A percentile compares a stretch with the other conserved stretches of the same genome.
Conservation (phyloP, 2,329 filamentous ascomycete species). For the Paraphoma sp. region DNA sequence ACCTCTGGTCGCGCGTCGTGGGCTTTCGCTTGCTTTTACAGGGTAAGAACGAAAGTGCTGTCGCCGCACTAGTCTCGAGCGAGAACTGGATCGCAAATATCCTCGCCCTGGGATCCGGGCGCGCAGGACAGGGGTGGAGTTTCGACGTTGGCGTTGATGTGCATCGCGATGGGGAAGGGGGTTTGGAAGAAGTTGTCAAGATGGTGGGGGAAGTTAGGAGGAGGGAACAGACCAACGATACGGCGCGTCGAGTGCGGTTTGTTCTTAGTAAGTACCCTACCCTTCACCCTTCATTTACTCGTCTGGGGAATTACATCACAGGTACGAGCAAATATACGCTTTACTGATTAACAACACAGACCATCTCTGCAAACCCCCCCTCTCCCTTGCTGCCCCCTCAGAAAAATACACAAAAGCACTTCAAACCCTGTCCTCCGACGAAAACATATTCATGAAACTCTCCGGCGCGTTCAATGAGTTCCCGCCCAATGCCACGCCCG, state of each 20-base stretch:
- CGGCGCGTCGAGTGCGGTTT: constrained; percentile 56
- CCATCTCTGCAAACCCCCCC: constrained; percentile 88
- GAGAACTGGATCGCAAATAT: constrained; percentile 57
- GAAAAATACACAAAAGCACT: constrained; percentile 77
- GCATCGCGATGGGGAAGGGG: constrained; percentile 74
- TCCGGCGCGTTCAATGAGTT: constrained; percentile 86
- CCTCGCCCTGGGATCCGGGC: constrained; percentile 63
- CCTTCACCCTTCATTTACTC: too few species aligned
- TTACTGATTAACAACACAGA: constrained; percentile 58
- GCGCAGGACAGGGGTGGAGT: constrained; percentile 67
- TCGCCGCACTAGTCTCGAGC: constrained; percentile 44
- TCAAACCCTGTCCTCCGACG: constrained; percentile 68
- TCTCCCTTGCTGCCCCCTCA: constrained; percentile 59
- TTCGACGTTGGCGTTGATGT: constrained; percentile 90
- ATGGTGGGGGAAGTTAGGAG: constrained; percentile 54
- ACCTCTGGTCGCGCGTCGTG: constrained; percentile 70
- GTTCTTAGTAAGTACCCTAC: constrained; percentile 65
- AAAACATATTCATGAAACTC: constrained; percentile 86
- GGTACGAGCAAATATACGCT: too few species aligned
- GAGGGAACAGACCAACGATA: constrained; percentile 40
- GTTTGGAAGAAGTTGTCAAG: constrained; percentile 45
- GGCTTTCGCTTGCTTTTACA: constrained; percentile 87
- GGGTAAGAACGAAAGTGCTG: constrained; percentile 44
- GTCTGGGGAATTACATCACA: too few species aligned
- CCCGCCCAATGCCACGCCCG: constrained; percentile 42